These are phyloP conservation scores for Fusarium newnesense DNA, from an alignment of 2,329 filamentous ascomycete genomes.

Conservation along the genomic window DNA sequence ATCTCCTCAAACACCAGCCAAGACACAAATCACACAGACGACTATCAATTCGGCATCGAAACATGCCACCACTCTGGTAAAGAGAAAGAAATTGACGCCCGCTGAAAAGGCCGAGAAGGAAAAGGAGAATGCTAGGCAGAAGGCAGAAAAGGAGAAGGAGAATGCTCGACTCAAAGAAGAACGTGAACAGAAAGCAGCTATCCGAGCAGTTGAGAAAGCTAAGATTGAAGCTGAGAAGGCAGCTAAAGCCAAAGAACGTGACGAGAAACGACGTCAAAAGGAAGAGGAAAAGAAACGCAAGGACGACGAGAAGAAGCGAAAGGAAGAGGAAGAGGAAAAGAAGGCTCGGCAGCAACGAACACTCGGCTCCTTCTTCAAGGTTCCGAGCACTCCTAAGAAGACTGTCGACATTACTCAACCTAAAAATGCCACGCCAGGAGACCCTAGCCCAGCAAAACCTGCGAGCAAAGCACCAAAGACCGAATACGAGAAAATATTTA, in stretches of 20 bases:
- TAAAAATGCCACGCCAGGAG: conserved; percentile 45
- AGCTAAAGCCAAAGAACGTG: conserved; percentile 50
- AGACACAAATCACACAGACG: conserved; percentile 25
- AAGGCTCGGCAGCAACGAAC: conserved; percentile 60
- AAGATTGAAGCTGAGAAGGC: conserved; percentile 52
- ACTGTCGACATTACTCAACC: conserved; percentile 47
- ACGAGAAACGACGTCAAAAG: conserved; percentile 53
- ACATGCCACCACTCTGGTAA: conserved; percentile 45
- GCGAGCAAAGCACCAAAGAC: conserved; percentile 47
- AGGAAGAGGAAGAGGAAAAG: conserved; percentile 64
- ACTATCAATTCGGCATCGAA: conserved; percentile 26
- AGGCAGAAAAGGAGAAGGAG: conserved; percentile 53
- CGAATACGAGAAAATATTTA: conserved; percentile 77
- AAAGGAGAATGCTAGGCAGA: conserved; percentile 50
- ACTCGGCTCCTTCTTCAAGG: conserved; percentile 60
- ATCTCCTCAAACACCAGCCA: conserved; percentile 49
- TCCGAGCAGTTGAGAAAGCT: conserved; percentile 45
- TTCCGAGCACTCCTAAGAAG: conserved; percentile 55
- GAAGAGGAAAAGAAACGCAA: conserved; percentile 53
- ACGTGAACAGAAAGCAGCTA: conserved; percentile 45
- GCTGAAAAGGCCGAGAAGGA: conserved; percentile 53
- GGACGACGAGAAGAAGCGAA: conserved; percentile 54
- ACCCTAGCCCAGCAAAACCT: conserved; percentile 38
- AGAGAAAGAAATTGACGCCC: conserved; percentile 56
- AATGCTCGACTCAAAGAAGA: conserved; percentile 52